Evolutionary conservation across 2,329 filamentous ascomycete genomes (phyloP).

Genomic region (Trichoderma guizhouense): DNA sequence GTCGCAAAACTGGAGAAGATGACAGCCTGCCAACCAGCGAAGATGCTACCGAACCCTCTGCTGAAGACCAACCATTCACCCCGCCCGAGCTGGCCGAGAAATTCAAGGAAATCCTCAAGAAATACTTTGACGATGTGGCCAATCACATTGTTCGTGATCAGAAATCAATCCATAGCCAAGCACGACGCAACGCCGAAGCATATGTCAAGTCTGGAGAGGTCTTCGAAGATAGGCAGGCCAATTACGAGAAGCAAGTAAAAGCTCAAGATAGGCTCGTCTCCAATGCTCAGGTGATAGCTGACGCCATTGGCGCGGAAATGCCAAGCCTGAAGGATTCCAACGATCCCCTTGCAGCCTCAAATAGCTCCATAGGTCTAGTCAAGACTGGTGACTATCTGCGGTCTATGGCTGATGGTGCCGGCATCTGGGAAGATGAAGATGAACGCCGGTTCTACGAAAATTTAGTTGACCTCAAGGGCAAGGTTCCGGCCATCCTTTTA

Average conservation of each 20-base stretch:
- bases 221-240: conserved; percentile 93
- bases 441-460: conserved; percentile 98
- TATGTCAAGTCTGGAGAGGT: conserved; percentile 99
- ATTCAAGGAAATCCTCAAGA: conserved; percentile 79
- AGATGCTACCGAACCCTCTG: conserved; percentile 44
- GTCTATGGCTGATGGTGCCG: conserved; percentile 82
- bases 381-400: conserved; percentile 92
- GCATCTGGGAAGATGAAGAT: conserved; percentile 98
- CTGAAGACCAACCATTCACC: conserved; percentile 70
- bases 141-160: conserved; percentile 86
- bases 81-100: conserved; percentile 75
- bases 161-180: conserved; percentile 80
- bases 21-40: conserved; percentile 64
- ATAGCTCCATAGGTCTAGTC: conserved; percentile 83
- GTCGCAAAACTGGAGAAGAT: conserved; percentile 79
- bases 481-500: conserved; percentile 87
- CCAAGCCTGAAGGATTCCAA: conserved; percentile 86
- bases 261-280: conserved; percentile 84
- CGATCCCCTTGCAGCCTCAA: conserved; percentile 59
- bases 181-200: conserved; percentile 91
- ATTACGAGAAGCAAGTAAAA: conserved; percentile 92
- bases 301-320: conserved; percentile 87
- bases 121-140: conserved; percentile 93
- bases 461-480: conserved; percentile 88
- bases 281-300: conserved; percentile 88